phyloP scores from a whole-genome alignment of 139 green algal species.

The Chlorella sp. region DNA sequence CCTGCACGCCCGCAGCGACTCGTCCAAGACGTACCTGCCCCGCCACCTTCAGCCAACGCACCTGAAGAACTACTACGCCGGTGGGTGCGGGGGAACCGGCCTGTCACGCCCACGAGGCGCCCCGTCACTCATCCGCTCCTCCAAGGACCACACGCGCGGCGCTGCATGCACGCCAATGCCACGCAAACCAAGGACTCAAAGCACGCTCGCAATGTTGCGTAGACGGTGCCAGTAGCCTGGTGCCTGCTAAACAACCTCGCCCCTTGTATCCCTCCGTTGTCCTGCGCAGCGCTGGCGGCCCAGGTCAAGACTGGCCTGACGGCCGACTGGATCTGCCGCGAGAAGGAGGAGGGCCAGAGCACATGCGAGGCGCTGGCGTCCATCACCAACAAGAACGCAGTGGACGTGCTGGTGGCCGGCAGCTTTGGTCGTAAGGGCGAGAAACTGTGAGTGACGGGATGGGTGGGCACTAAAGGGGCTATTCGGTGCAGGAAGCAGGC shows the following conservation, averaged over 20 bases:
- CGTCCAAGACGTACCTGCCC: conserved; percentile 11
- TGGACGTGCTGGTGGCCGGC: conserved; percentile 43
- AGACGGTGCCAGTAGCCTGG: too few species aligned
- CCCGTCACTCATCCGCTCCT: too few species aligned
- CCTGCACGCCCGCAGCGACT: too few species aligned
- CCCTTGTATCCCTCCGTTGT: background rate
- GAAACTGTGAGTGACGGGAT: conserved; percentile 33
- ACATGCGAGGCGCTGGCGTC: conserved; percentile 36
- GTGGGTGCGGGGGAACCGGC: too few species aligned
- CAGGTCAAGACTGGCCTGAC: background rate
- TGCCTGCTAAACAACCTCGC: too few species aligned
- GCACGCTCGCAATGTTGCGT: too few species aligned
- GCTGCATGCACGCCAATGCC: too few species aligned
- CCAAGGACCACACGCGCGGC: too few species aligned
- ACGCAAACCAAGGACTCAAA: too few species aligned
- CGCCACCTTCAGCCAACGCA: conserved; percentile 30
- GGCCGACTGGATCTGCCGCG: conserved; percentile 33
- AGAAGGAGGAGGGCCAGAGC: conserved; percentile 35
- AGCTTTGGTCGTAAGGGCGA: conserved; percentile 48
- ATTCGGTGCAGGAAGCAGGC: too few species aligned
- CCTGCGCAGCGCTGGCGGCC: background rate
- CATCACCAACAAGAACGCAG: conserved; percentile 18
- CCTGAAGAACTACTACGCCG: conserved; percentile 29
- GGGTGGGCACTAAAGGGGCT: too few species aligned
- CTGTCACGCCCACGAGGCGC: too few species aligned